Evolutionary conservation across 2,329 filamentous ascomycete species (phyloP).

Genomic region (Xylaria sp.): DNA sequence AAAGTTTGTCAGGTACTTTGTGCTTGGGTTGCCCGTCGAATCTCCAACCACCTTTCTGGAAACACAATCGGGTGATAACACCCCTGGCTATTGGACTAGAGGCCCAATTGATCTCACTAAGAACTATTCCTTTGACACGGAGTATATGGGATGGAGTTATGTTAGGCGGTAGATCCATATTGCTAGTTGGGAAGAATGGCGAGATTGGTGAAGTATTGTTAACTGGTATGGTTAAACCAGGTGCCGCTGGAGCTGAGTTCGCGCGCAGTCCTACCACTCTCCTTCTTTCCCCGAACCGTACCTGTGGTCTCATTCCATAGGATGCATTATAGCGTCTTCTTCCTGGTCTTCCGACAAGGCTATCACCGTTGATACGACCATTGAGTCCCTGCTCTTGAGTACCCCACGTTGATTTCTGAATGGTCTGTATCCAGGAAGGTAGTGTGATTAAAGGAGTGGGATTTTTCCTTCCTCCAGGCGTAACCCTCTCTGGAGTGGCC

Average conservation of each 20-base stretch:
- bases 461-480: neutral
- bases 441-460: constrained; percentile 17
- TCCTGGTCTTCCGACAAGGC: constrained; percentile 26
- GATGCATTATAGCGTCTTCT: constrained; percentile 30
- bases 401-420: constrained; percentile 27
- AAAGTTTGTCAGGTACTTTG: constrained; percentile 31
- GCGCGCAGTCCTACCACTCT: neutral
- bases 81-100: constrained; percentile 24
- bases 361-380: constrained; percentile 35
- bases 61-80: constrained; percentile 12
- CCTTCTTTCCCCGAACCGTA: neutral
- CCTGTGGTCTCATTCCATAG: neutral
- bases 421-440: constrained; percentile 35
- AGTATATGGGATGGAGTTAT: neutral
- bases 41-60: constrained; percentile 7
- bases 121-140: neutral
- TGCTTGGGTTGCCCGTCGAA: neutral
- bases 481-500: constrained; percentile 35
- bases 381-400: constrained; percentile 21
- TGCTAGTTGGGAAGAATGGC: neutral
- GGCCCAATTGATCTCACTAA: constrained; percentile 13
- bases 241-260: neutral
- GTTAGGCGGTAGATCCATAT: neutral
- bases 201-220: neutral
- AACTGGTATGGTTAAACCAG: neutral